Percentiles rank a stretch among this genome's conserved stretches.
Conservation (phyloP, 2,329 filamentous ascomycete genomes). For the Capronia americana region DNA sequence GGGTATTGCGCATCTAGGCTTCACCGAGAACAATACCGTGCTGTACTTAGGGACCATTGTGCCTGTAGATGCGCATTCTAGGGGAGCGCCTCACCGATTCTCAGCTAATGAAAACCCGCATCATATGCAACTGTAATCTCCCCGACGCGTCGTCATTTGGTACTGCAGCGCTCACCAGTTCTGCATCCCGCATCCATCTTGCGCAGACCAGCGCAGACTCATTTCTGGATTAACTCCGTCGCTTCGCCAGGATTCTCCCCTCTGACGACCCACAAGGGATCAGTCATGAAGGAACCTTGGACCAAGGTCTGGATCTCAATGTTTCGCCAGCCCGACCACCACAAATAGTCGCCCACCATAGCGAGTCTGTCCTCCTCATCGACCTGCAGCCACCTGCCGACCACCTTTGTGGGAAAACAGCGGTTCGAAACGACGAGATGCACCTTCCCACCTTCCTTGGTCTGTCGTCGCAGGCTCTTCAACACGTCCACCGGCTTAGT, state of each 20-base stretch:
- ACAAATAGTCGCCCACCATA: constrained; percentile 61
- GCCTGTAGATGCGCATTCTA: not conserved
- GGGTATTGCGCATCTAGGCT: not conserved
- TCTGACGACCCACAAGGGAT: constrained; percentile 56
- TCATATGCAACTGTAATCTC: not conserved
- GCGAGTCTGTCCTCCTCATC: constrained; percentile 53
- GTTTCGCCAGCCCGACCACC: constrained; percentile 58
- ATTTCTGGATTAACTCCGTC: not conserved
- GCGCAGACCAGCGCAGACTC: not conserved
- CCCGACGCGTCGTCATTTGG: not conserved
- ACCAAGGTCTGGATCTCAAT: constrained; percentile 59
- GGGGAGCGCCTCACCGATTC: not conserved
- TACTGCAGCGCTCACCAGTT: not conserved
- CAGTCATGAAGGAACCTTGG: constrained; percentile 44
- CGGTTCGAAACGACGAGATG: constrained; percentile 60
- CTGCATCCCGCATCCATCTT: not conserved
- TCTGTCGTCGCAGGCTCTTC: constrained; percentile 48
- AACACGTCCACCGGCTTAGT: constrained; percentile 56
- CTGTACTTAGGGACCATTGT: not conserved
- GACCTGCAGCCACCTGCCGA: constrained; percentile 56
- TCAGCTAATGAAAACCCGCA: no score
- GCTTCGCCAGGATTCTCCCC: constrained; percentile 38
- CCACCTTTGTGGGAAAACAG: constrained; percentile 61
- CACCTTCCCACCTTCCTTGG: constrained; percentile 53
- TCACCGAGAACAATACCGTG: not conserved